Base-by-base conservation (phyloP, 2,329 filamentous ascomycete genomes). In the Colletotrichum sp. region DNA sequence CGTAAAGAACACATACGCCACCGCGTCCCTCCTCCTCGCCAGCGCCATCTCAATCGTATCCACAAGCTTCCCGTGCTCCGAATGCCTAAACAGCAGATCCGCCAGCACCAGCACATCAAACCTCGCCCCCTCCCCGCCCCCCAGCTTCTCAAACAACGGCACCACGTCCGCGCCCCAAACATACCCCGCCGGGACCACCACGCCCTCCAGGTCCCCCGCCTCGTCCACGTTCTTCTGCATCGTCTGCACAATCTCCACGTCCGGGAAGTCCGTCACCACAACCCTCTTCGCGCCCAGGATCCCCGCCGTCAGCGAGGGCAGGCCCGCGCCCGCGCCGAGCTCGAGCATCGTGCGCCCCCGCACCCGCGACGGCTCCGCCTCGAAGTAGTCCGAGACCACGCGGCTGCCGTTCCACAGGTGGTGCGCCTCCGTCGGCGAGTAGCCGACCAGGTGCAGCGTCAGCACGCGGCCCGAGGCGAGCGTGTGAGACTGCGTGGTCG, bases 351-450 rank as follows among this genome's bases (percentile, higher is more conserved):
- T 92, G 82, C 92, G 93, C 78, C 85, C 89, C 16, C 85, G 81
- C n/a, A 98, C 89, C 6, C 95, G 88, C 10, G 84, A 80, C n/a
- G 92, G 89, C 78, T 92, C 88, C 57, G 90, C 86, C 85, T 98
- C 95, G 74, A 98, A 92, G 85, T 96, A 96, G 79, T 92, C 88
- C 18, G 96, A 92, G 65, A 96, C 90, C 52, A 95, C 92, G 77
- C 94, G 93, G 76, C 94, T 93, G 76, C 95, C 96, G 84, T 98
- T 98, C 96, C 96, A 99, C 34, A 98, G 90, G 78, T 94, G 90
- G 84, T 98, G 95, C 18, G 95, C 96, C 91, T 98, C 98, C 16
- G 98, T 91, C 28, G 96, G 95, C 87, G 94, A 96, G 84, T 95
- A 93, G 76, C 96, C 96, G 60, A 98, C 95, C 86, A 98, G 91